Percentiles rank a stretch among this genome's conserved stretches.
Conservation (phyloP, 2,329 filamentous ascomycete genomes). For the Massarina eburnea region DNA sequence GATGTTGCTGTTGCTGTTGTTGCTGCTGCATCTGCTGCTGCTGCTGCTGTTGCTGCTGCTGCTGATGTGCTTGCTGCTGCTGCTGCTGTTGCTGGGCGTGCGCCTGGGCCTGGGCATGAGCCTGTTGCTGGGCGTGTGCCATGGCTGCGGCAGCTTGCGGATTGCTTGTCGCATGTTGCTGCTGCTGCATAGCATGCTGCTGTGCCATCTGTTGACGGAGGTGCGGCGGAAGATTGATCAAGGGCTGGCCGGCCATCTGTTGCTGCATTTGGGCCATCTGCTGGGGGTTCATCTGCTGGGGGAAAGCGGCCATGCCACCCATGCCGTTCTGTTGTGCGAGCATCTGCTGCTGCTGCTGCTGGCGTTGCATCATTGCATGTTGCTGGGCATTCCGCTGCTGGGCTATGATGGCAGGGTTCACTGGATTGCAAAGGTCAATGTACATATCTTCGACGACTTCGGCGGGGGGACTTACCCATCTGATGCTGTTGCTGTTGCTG, state of each 20-base stretch:
- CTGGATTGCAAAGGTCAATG: constrained; percentile 14
- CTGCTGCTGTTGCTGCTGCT: constrained; percentile 44
- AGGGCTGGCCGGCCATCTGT: constrained; percentile 28
- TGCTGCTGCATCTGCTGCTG: constrained; percentile 49
- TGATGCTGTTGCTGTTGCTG: constrained; percentile 52
- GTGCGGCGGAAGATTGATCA: constrained; percentile 33
- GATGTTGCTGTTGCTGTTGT: constrained; percentile 47
- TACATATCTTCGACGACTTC: not conserved
- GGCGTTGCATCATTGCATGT: constrained; percentile 49
- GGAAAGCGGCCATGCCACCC: constrained; percentile 52
- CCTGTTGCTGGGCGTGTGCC: constrained; percentile 52
- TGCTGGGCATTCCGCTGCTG: constrained; percentile 47
- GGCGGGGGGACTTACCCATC: constrained; percentile 38
- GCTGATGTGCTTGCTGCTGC: constrained; percentile 47
- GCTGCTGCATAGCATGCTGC: constrained; percentile 48
- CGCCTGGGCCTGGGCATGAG: constrained; percentile 35
- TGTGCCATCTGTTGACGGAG: constrained; percentile 49
- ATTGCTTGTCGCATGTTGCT: constrained; percentile 27
- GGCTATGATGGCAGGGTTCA: constrained; percentile 46
- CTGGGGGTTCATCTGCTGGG: constrained; percentile 54
- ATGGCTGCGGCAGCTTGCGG: constrained; percentile 46
- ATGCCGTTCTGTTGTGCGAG: constrained; percentile 59
- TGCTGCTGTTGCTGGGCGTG: constrained; percentile 38
- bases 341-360: constrained; percentile 58
- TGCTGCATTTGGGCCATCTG: constrained; percentile 49